Evolutionary conservation across 495 filamentous ascomycete species (phyloP).

Genomic region (Aspergillus sclerotiicarbonarius): DNA sequence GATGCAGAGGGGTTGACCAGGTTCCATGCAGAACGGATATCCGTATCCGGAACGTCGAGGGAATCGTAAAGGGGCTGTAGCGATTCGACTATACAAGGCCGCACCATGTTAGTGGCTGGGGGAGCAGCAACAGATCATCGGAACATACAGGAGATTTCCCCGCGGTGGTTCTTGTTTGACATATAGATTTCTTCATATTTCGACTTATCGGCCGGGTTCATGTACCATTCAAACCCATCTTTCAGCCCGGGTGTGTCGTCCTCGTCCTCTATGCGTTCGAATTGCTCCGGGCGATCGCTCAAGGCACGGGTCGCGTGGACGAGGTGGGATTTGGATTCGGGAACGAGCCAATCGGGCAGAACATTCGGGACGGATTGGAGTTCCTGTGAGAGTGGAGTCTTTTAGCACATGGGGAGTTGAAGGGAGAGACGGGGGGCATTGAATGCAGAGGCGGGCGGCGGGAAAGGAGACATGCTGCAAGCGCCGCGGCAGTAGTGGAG

Average conservation of each 20-base stretch:
- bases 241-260: constrained; percentile 81
- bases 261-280: constrained; percentile 74
- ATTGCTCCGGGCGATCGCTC: constrained; percentile 67
- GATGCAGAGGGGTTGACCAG: constrained; percentile 85
- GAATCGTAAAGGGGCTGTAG: constrained; percentile 83
- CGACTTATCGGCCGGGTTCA: constrained; percentile 81
- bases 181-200: constrained; percentile 97
- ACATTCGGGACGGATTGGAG: constrained; percentile 76
- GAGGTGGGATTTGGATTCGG: constrained; percentile 93
- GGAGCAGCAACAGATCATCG: background rate
- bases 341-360: constrained; percentile 93
- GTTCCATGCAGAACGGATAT: constrained; percentile 93
- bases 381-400: constrained; percentile 55
- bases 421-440: background rate
- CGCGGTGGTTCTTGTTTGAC: constrained; percentile 79
- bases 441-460: background rate
- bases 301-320: constrained; percentile 86
- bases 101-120: background rate
- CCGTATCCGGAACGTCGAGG: constrained; percentile 93
- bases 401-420: background rate
- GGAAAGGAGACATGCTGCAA: background rate
- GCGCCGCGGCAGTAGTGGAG: constrained; percentile 1
- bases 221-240: constrained; percentile 99
- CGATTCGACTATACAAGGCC: constrained; percentile 58
- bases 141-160: constrained; percentile 74